A percentile compares a stretch with the other conserved stretches of the same genome.
Conservation (phyloP, 371 early-diverging fungal species). For the Apophysomyces variabilis region DNA sequence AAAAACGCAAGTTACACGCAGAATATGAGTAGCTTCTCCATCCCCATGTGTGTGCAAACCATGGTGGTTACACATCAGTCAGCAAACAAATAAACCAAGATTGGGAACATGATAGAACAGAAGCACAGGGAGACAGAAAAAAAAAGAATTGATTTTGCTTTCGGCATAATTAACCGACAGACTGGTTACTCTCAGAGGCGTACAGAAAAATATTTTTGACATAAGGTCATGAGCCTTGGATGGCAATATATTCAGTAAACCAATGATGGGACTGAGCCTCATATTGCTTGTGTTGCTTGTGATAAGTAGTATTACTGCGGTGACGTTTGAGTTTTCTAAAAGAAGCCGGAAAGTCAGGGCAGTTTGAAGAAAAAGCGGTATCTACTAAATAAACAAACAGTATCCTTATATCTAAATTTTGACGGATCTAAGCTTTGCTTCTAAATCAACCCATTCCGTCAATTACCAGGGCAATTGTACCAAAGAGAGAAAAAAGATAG, state of each 20-base stretch:
- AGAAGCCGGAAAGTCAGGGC: background rate
- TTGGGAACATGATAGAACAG: background rate
- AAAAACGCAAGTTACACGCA: background rate
- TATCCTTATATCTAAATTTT: background rate
- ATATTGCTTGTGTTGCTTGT: slow-evolving; percentile 4
- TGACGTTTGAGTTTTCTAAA: background rate
- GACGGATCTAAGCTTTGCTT: background rate
- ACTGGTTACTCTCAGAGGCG: background rate
- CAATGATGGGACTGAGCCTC: background rate
- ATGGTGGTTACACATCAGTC: background rate
- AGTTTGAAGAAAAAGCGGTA: background rate
- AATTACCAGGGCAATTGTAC: background rate
- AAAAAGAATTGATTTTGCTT: background rate
- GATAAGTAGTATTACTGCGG: background rate
- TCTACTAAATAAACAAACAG: background rate
- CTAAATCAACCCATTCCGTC: background rate
- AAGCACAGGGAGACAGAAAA: background rate
- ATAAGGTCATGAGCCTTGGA: background rate
- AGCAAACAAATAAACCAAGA: background rate
- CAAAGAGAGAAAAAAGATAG: background rate
- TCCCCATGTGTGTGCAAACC: background rate
- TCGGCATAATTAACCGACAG: background rate
- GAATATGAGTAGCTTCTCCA: background rate
- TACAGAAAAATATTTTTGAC: background rate
- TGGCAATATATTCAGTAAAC: background rate